Conservation (phyloP, 192 early-diverging fungal genomes). For the Ambispora gerdemannii region DNA sequence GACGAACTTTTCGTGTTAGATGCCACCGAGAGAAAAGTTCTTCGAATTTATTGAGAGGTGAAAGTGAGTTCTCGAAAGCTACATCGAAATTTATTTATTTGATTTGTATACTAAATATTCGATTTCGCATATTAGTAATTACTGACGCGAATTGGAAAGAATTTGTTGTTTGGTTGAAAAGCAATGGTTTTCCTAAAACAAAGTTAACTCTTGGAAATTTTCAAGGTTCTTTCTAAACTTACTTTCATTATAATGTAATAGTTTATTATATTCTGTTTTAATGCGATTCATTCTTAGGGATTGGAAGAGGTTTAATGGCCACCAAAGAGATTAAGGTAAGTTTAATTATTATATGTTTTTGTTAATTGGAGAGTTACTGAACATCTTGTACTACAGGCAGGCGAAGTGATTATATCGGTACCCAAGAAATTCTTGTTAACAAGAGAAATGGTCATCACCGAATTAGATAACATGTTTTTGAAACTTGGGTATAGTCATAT, state of each 20-base stretch:
- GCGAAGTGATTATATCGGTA: constrained; percentile 53
- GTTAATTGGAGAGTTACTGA: background rate
- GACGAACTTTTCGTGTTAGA: constrained; percentile 2
- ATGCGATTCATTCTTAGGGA: constrained; percentile 37
- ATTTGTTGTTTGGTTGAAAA: constrained; percentile 50
- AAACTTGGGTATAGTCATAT: too few relatives aligned
- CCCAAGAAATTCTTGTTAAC: constrained; percentile 50
- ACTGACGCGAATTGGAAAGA: constrained; percentile 45
- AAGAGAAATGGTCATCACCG: too few relatives aligned
- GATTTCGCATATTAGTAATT: constrained; percentile 34
- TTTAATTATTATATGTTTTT: background rate
- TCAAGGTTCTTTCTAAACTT: constrained; percentile 36
- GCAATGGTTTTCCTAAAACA: constrained; percentile 46
- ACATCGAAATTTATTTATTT: background rate
- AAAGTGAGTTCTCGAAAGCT: background rate
- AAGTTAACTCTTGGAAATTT: constrained; percentile 56
- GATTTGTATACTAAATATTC: background rate
- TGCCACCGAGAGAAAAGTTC: too few relatives aligned
- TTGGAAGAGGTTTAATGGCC: constrained; percentile 61
- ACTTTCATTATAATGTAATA: background rate
- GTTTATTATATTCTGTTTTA: background rate
- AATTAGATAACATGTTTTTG: too few relatives aligned
- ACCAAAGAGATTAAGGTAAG: constrained; percentile 49
- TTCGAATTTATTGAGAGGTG: background rate
- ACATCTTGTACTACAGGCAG: constrained; percentile 34